phyloP scores from a whole-genome alignment of 2,329 filamentous ascomycete species.

The Nannizzia gypsea region DNA sequence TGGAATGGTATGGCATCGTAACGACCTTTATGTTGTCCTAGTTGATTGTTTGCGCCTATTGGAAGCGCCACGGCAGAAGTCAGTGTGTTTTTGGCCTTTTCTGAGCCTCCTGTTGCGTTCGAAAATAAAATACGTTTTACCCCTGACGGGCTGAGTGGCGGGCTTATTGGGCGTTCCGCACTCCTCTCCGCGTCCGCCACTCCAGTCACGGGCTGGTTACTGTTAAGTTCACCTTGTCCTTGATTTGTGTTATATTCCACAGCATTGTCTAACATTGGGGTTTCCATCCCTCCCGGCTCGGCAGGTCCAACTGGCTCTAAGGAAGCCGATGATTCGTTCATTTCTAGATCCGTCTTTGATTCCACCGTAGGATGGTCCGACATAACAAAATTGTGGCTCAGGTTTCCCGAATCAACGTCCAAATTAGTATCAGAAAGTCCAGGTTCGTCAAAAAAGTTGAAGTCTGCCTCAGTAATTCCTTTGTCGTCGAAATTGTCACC shows the following conservation, averaged over 20 bases:
- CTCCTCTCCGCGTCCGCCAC: slow-evolving; percentile 7
- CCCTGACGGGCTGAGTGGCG: slow-evolving; percentile 31
- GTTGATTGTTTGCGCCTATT: neutral
- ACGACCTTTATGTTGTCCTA: slow-evolving; percentile 4
- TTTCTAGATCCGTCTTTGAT: neutral
- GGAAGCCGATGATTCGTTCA: neutral
- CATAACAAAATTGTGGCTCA: neutral
- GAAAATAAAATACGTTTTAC: slow-evolving; percentile 37
- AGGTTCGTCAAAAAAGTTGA: slow-evolving; percentile 53
- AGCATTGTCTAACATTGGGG: neutral
- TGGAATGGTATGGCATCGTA: slow-evolving; percentile 44
- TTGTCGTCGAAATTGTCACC: slow-evolving; percentile 43
- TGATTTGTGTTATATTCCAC: neutral
- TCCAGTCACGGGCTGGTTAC: too few relatives aligned
- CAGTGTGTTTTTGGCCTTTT: neutral
- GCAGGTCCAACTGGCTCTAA: neutral
- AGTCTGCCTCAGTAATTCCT: slow-evolving; percentile 50
- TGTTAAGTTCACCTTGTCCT: neutral
- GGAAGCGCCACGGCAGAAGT: neutral
- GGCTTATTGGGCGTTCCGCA: slow-evolving; percentile 24
- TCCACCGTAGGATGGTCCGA: neutral
- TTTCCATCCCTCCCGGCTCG: neutral
- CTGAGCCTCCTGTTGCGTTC: neutral
- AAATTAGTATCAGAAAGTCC: slow-evolving; percentile 22
- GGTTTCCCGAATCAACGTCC: slow-evolving; percentile 5